Base-by-base conservation (phyloP, 2,329 filamentous ascomycete species). In the Aphanoascus verrucosus region DNA sequence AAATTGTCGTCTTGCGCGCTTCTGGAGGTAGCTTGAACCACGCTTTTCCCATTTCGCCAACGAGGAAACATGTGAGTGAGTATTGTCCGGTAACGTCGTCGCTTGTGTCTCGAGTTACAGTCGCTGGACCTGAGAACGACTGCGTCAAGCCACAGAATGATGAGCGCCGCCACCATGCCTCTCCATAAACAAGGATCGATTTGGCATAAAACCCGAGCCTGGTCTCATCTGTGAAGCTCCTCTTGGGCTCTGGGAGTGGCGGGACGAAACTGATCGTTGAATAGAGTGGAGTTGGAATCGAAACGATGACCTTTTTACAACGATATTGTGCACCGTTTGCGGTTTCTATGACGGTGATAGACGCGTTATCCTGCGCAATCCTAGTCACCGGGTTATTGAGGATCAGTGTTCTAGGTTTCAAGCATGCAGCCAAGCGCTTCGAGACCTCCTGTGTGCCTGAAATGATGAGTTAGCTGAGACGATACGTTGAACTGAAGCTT, bases 211-310 rank as follows among this genome's bases (percentile, higher is more conserved):
- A 60, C 1, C 70, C 70, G 0, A 65, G 61, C 15, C 59, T 64
- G 3, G 67, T 70, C 7, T 56, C 54, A 0, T 64, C 59, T 1
- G 61, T 59, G 14, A 71, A 52, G 0, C 52, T 54, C 17, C 56
- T 46, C 47, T 71, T 68, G 3, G 49, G 49, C 0, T 38, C 12
- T 0, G 70, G 68, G 4, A 73, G 61, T 0, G 61, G 53, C 0
- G 78, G 78, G 0, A 65, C 61, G 61, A 80, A 77, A 2, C 62
- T 63, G 20, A 81, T 70, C 6, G 71, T 66, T 20, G 48, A 42
- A 43, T 50, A 43, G 19, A 50, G 48, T n/a, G 48, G 48, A 5
- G 48, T 42, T 19, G 48, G 48, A 14, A 50, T 50, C 3, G 48
- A 41, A 12, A 50, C 28, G 7, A 50, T 31, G 15, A 50, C 38